Base-by-base conservation (phyloP, 345 rosid genomes). In the Camelina laxa region DNA sequence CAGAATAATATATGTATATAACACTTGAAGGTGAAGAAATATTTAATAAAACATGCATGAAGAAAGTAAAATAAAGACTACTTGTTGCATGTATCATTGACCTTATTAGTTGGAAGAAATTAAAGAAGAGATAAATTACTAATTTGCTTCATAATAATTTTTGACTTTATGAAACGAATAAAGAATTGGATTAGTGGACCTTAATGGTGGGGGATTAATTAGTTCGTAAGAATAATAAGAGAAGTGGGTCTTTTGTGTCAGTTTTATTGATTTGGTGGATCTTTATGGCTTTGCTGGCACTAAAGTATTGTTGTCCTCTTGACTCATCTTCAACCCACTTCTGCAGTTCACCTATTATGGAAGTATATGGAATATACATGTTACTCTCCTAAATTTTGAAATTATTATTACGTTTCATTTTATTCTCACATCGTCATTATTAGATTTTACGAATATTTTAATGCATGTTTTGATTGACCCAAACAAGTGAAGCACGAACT, bases 161-260 rank as follows among this genome's bases (percentile, higher is more conserved):
- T 77, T 65, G 67, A 70, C 67, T 71, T 71, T 77, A 38, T 30
- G 39, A 36, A 65, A 54, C 31, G 62, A 69, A 76, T 42, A 53
- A 33, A 55, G 57, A 53, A 33, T 2, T 9, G 35, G 76, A 66
- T 77, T 77, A 77, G 81, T 65, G 77, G 73, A 48, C 62, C 76
- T 71, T 71, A 71, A 77, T 77, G 81, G 81, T 77, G 77, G 77
- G 77, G 77, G 77, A 65, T 77, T 77, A 71, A 73, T 77, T 58
- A 71, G 68, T 77, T 58, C 13, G 64, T 35, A 33, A 70, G 73
- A 65, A 77, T 65, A 41, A 72, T 41, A 65, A 72, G 77, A 71
- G 72, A 57, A 72, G 81, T 77, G 81, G 72, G 68, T 70, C 61
- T 65, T 72, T 65, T 20, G 51, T 77, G 81, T 77, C 77, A 71